Evolutionary conservation across 345 rosid species (phyloP).

Genomic region (Citrus sp.): DNA sequence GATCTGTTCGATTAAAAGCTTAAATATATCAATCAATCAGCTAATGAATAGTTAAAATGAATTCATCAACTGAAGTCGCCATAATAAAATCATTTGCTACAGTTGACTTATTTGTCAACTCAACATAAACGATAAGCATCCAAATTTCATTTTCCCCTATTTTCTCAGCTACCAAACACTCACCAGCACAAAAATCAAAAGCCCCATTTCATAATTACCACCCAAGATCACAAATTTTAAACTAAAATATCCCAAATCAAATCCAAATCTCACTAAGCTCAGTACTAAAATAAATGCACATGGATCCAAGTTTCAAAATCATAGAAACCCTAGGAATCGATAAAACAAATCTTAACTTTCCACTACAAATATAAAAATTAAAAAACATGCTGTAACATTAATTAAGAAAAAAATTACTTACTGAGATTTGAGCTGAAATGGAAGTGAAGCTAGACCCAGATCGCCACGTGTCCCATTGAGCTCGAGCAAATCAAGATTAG

Average conservation of each 20-base stretch:
- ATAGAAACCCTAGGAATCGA: conserved; percentile 10
- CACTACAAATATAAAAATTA: conserved; percentile 16
- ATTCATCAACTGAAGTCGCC: not conserved
- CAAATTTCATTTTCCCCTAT: conserved; percentile 18
- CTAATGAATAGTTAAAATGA: conserved; percentile 3
- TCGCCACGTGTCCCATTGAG: conserved; percentile 51
- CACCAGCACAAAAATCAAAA: conserved; percentile 23
- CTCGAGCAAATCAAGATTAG: conserved; percentile 52
- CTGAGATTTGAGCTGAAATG: conserved; percentile 49
- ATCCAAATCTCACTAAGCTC: conserved; percentile 19
- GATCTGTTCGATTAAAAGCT: conserved; percentile 13
- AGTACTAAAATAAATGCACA: conserved; percentile 24
- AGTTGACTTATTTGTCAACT: conserved; percentile 13
- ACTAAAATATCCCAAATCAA: conserved; percentile 21
- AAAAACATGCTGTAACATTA: conserved; percentile 13
- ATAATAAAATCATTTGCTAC: not conserved
- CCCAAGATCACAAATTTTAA: conserved; percentile 15
- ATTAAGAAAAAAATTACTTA: conserved; percentile 33
- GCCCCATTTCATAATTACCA: conserved; percentile 19
- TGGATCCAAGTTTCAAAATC: conserved; percentile 32
- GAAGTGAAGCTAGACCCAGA: conserved; percentile 53
- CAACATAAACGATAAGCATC: conserved; percentile 4
- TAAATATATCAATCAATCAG: conserved; percentile 2
- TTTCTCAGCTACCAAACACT: conserved; percentile 25
- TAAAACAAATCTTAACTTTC: conserved; percentile 10